These are phyloP conservation scores for Rhizopogon vesiculosus DNA, from an alignment of 768 basidiomycete genomes.

Conservation along the genomic window DNA sequence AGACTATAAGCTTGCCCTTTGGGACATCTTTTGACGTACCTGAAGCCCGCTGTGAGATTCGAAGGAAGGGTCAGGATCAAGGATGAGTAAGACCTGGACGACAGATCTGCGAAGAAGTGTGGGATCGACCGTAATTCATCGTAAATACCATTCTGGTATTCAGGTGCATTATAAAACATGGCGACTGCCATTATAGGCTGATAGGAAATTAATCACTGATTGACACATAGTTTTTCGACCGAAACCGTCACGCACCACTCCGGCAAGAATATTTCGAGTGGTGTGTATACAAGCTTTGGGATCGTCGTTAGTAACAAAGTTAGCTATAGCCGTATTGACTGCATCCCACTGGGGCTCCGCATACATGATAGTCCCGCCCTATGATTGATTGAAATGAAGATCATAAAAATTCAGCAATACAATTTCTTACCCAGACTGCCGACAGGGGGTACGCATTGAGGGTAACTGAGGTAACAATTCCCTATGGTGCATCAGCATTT, in stretches of 20 bases:
- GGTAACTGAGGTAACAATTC: slow-evolving; percentile 56
- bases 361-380: slow-evolving; percentile 48
- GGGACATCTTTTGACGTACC: not conserved
- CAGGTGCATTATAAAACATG: slow-evolving; percentile 54
- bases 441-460: slow-evolving; percentile 49
- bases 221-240: too few relatives aligned
- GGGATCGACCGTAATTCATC: slow-evolving; percentile 22
- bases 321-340: slow-evolving; percentile 19
- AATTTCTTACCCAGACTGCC: slow-evolving; percentile 45
- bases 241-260: slow-evolving; percentile 23
- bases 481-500: slow-evolving; percentile 36
- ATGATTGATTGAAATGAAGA: slow-evolving; percentile 1
- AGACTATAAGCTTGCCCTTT: too few relatives aligned
- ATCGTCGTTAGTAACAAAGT: slow-evolving; percentile 18
- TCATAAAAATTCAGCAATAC: slow-evolving; percentile 19
- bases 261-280: slow-evolving; percentile 20
- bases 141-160: slow-evolving; percentile 20
- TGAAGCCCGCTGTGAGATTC: slow-evolving; percentile 5
- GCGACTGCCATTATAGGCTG: slow-evolving; percentile 23
- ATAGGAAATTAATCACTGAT: not conserved
- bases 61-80: slow-evolving; percentile 16
- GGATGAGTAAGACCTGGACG: slow-evolving; percentile 18
- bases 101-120: slow-evolving; percentile 5
- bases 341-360: slow-evolving; percentile 9
- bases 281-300: slow-evolving; percentile 35